These are phyloP conservation scores for Geotrichum cucujoidarum DNA, from an alignment of 1,139 yeast genomes.

Conservation along the genomic window DNA sequence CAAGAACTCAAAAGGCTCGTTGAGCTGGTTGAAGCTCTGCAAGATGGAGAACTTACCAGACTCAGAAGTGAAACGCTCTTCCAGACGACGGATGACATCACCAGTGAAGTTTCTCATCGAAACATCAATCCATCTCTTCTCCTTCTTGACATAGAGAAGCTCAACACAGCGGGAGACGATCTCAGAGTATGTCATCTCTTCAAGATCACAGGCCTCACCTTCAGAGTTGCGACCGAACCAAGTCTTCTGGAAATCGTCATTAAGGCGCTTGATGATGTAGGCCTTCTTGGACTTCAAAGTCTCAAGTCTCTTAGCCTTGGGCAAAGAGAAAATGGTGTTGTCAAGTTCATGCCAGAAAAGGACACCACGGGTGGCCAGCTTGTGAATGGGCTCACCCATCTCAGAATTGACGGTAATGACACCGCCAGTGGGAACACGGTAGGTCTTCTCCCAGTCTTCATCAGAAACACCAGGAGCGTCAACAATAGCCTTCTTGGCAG, in stretches of 20 bases:
- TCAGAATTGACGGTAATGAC: conserved; percentile 92
- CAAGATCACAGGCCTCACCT: conserved; percentile 81
- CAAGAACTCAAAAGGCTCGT: conserved; percentile 58
- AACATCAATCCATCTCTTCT: conserved; percentile 81
- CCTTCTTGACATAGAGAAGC: conserved; percentile 76
- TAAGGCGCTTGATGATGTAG: conserved; percentile 76
- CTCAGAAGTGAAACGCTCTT: conserved; percentile 81
- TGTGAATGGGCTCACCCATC: conserved; percentile 99
- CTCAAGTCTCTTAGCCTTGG: conserved; percentile 81
- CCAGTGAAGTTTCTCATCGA: conserved; percentile 85
- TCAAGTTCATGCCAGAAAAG: conserved; percentile 91
- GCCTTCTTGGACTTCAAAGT: conserved; percentile 80
- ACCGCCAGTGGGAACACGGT: conserved; percentile 95
- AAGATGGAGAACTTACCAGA: conserved; percentile 53
- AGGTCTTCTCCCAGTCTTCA: conserved; percentile 85
- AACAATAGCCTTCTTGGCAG: conserved; percentile 88
- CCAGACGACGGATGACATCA: conserved; percentile 84
- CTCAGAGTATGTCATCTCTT: conserved; percentile 93
- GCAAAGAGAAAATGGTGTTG: conserved; percentile 83
- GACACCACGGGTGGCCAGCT: conserved; percentile 97
- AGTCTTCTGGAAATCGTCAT: conserved; percentile 94
- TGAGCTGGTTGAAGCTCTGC: conserved; percentile 66
- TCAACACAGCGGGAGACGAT: conserved; percentile 85
- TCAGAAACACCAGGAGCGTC: conserved; percentile 88
- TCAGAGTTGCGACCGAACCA: conserved; percentile 82